Evolutionary conservation across 1,284 basidiomycete species (phyloP).

Genomic region (Albatrellus sp.): DNA sequence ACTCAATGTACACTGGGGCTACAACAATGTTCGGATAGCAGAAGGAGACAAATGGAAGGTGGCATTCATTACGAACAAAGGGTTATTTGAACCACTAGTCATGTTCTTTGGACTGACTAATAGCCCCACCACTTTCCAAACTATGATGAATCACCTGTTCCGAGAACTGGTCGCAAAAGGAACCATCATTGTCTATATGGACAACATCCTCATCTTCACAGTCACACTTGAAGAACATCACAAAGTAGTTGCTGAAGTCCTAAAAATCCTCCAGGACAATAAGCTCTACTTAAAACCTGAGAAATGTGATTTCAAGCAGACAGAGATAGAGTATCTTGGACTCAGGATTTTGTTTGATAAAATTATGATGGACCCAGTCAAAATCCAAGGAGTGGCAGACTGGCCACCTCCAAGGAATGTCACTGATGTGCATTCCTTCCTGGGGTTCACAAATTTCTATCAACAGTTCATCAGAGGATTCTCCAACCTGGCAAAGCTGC

Average conservation of each 20-base stretch:
- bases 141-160: constrained; percentile 15
- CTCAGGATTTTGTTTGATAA: constrained; percentile 18
- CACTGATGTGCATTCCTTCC: constrained; percentile 19
- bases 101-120: constrained; percentile 20
- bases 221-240: constrained; percentile 8
- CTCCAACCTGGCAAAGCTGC: constrained; percentile 16
- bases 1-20: background rate
- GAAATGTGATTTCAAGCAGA: constrained; percentile 25
- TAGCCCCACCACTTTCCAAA: constrained; percentile 14
- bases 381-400: constrained; percentile 18
- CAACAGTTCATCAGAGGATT: constrained; percentile 25
- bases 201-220: constrained; percentile 17
- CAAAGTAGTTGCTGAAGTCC: constrained; percentile 17
- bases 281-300: constrained; percentile 21
- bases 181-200: constrained; percentile 16
- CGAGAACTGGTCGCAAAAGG: constrained; percentile 12
- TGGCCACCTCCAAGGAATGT: constrained; percentile 22
- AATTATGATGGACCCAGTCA: constrained; percentile 23
- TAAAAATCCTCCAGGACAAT: constrained; percentile 18
- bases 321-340: constrained; percentile 25
- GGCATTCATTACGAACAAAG: constrained; percentile 16
- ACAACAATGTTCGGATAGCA: constrained; percentile 10
- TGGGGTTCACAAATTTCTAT: constrained; percentile 31
- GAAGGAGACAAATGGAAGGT: constrained; percentile 16
- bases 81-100: constrained; percentile 16